Evolutionary conservation across 2,329 filamentous ascomycete species (phyloP).

Genomic region (Botrytis hyacinthi): DNA sequence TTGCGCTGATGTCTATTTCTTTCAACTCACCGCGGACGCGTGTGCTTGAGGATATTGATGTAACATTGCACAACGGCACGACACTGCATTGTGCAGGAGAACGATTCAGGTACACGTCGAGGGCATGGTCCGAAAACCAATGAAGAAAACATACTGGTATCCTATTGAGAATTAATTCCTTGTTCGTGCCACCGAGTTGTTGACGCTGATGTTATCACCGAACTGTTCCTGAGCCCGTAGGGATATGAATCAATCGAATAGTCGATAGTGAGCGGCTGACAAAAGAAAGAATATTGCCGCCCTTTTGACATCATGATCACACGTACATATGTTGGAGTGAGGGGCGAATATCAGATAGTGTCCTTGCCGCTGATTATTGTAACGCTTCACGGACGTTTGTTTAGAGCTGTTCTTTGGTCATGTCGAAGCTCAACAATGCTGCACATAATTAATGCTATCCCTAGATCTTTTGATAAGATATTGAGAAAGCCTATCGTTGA

Average conservation of each 20-base stretch:
- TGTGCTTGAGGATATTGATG: not conserved
- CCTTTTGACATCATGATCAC: not conserved
- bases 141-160: not conserved
- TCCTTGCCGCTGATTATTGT: not conserved
- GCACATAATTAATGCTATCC: not conserved
- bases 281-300: not conserved
- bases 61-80: not conserved
- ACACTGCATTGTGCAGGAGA: not conserved
- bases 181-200: not conserved
- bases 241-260: not conserved
- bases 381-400: not conserved
- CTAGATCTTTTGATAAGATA: not conserved
- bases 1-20: not conserved
- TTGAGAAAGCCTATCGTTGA: not conserved
- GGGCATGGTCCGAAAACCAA: not conserved
- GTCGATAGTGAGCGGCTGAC: not conserved
- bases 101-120: not conserved
- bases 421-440: constrained; percentile 4
- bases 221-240: not conserved
- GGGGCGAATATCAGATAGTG: not conserved
- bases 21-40: not conserved
- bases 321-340: not conserved
- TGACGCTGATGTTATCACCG: constrained; percentile 6
- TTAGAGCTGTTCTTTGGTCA: not conserved
- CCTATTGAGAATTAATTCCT: not conserved